These are phyloP conservation scores for Nitzschia sp. DNA, from an alignment of 108 stramenopile genomes.

Conservation along the genomic window DNA sequence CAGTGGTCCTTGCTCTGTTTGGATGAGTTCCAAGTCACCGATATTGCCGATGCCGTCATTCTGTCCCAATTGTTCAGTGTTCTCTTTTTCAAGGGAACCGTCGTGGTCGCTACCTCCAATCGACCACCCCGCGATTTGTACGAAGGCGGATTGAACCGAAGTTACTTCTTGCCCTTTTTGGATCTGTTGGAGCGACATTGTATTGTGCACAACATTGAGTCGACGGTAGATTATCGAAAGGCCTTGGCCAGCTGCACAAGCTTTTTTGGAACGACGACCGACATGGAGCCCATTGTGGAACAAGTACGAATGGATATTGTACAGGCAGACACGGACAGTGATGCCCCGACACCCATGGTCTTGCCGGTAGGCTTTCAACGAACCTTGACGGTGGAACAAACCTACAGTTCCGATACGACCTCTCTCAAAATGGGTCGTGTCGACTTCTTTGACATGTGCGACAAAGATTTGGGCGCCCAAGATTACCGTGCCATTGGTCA, in stretches of 20 bases:
- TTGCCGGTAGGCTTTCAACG: conserved; percentile 54
- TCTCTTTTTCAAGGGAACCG: conserved; percentile 66
- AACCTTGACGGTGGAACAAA: conserved; percentile 27
- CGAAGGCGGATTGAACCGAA: conserved; percentile 91
- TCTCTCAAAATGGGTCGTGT: conserved; percentile 53
- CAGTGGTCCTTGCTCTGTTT: conserved; percentile 89
- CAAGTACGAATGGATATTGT: conserved; percentile 5
- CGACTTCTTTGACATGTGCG: conserved; percentile 91
- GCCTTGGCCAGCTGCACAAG: conserved; percentile 17
- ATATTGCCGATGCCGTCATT: conserved; percentile 95
- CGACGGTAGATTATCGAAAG: conserved; percentile 56
- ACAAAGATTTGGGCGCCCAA: conserved; percentile 77
- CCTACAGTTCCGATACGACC: conserved; percentile 14
- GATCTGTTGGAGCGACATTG: conserved; percentile 76
- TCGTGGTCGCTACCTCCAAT: conserved; percentile 96
- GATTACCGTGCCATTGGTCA: conserved; percentile 92
- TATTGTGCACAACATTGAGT: conserved; percentile 70
- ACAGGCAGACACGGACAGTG: conserved; percentile 2
- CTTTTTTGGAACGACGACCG: conserved; percentile 26
- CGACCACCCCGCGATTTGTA: conserved; percentile 90
- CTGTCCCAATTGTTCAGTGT: conserved; percentile 73
- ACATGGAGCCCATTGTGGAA: conserved; percentile 8
- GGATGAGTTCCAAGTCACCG: conserved; percentile 99
- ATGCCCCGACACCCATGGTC: conserved; percentile 16
- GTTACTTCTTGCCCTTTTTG: conserved; percentile 95